phyloP scores from a whole-genome alignment of 345 rosid genomes.

The Murraya paniculata region DNA sequence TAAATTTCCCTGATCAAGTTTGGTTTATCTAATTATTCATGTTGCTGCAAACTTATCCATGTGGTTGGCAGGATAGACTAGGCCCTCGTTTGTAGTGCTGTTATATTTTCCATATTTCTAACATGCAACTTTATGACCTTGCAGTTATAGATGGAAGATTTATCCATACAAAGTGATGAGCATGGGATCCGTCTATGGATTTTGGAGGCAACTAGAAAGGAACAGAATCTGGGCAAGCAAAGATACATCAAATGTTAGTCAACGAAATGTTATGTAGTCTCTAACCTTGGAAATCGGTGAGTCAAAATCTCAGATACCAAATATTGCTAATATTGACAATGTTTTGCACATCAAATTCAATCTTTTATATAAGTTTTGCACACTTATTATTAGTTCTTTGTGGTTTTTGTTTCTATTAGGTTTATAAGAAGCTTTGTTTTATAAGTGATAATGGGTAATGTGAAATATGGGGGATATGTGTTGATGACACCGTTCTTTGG shows the following conservation, averaged over 20 bases:
- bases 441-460: no score
- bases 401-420: no score
- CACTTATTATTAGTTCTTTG: no score
- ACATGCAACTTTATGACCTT: constrained; percentile 1
- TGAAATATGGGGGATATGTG: no score
- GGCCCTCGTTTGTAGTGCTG: no score
- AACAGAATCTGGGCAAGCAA: constrained; percentile 65
- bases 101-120: background rate
- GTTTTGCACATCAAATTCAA: background rate
- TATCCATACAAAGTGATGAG: constrained; percentile 61
- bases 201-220: constrained; percentile 81
- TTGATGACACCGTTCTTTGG: no score
- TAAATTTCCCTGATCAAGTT: no score
- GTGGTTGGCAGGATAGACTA: no score
- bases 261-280: constrained; percentile 48
- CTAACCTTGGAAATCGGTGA: constrained; percentile 68
- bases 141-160: constrained; percentile 92
- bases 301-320: constrained; percentile 1
- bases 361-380: no score
- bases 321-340: constrained; percentile 6
- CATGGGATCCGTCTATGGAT: constrained; percentile 76
- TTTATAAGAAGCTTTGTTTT: no score
- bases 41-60: no score
- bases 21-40: no score
- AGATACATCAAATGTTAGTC: constrained; percentile 47